These are phyloP conservation scores for Tuber melanosporum DNA, from an alignment of 495 filamentous ascomycete species.

Conservation along the genomic window DNA sequence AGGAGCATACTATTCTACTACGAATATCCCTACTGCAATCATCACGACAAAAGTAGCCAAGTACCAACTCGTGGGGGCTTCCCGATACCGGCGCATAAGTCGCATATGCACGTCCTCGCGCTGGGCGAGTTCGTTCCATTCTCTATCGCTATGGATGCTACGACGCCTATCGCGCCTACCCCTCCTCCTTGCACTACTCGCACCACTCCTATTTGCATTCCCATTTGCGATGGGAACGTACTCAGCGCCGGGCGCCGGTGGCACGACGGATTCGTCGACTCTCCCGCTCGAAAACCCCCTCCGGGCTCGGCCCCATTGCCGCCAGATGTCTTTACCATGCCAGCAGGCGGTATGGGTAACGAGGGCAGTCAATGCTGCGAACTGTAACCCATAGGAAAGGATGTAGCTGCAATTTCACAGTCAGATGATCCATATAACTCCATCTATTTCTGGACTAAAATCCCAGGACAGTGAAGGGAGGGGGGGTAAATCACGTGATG, in stretches of 20 bases:
- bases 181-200: slow-evolving; percentile 45
- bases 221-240: slow-evolving; percentile 14
- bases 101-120: slow-evolving; percentile 72
- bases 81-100: slow-evolving; percentile 65
- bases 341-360: slow-evolving; percentile 65
- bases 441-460: slow-evolving; percentile 18
- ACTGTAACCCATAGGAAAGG: slow-evolving; percentile 71
- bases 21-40: slow-evolving; percentile 68
- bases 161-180: slow-evolving; percentile 39
- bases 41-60: slow-evolving; percentile 61
- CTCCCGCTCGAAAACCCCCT: slow-evolving; percentile 11
- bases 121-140: slow-evolving; percentile 53
- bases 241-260: neutral
- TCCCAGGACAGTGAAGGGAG: neutral
- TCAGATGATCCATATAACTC: slow-evolving; percentile 15
- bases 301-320: slow-evolving; percentile 50
- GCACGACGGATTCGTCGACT: neutral
- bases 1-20: slow-evolving; percentile 59
- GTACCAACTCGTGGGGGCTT: slow-evolving; percentile 76
- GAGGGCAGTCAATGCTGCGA: slow-evolving; percentile 67
- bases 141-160: slow-evolving; percentile 37
- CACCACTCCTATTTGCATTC: slow-evolving; percentile 38
- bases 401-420: slow-evolving; percentile 49
- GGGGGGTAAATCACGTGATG: slow-evolving; percentile 51
- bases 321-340: slow-evolving; percentile 70